Evolutionary conservation across 495 filamentous ascomycete genomes (phyloP), one percentile per base, ranked within the genome.

Genomic region (Tuber calosporum): DNA sequence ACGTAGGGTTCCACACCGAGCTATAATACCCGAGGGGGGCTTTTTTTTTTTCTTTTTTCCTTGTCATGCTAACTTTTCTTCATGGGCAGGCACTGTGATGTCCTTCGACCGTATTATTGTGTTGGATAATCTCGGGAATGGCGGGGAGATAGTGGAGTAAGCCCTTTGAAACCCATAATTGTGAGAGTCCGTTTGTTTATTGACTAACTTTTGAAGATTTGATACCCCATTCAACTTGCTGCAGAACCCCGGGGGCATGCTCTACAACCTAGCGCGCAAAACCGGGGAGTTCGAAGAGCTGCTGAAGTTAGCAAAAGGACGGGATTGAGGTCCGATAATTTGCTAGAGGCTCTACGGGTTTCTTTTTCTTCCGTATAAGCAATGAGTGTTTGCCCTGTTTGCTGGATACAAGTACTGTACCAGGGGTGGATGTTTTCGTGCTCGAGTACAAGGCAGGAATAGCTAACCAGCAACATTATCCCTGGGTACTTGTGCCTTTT

Each of bases 231-330:
- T 69, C 26, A 79, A 75, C 62, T 67, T 79, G 48, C 70, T 79
- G 37, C 62, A 73, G 43, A 74, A 77, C n/a, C 66, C 72, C 37
- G 38, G 40, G 1, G 68, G 77, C 26, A 70, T 69, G 39, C 40
- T 79, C 22, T 70, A 78, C 69, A 67, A 19, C 41, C 45, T 79
- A 48, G 77, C 77, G 20, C 72, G 53, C 38, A 79, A 75, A 67
- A 79, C 72, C 48, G 75, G 75, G 37, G 76, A 79, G 69, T 75
- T 78, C 36, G 72, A 78, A 43, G 74, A 72, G 48, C 66, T 82
- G 71, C 71, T 86, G 36, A 82, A 84, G 70, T 66, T 75, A 42
- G 84, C 83, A 69, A 30, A 66, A n/a, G 40, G 71, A 72, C 69
- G 37, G 73, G 62, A 39, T 69, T 62, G 13, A 62, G 13, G 53